Evolutionary conservation across 23 red algal genomes (phyloP), one percentile per base, ranked within the genome.

Genomic region (Gracilaria domingensis): DNA sequence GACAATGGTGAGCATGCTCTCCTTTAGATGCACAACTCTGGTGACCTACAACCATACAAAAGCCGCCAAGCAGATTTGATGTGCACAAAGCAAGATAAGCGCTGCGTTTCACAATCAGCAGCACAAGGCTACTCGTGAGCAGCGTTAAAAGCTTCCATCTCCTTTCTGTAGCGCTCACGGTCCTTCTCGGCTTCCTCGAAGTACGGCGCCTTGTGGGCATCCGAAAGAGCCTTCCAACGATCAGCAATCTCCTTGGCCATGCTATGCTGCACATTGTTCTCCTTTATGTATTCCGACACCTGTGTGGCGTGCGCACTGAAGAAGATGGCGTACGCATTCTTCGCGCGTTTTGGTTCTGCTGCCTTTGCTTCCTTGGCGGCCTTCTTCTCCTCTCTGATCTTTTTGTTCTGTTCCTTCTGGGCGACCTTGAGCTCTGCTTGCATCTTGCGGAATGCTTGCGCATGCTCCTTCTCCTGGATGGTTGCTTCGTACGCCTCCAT

Each of bases 241-340:
- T 34, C 59, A 42, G 72, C 87, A 45, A 78, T 51, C 57, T 70
- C 87, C 37, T 42, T 74, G 1, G 73, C 40, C 33, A 82, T 82
- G 29, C 45, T 11, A 40, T 64, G 79, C 24, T 82, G 4, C 20
- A 65, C 54, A 62, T 64, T 53, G 53, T 37, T 40, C n/a, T 79
- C 29, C 85, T 48, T 78, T 30, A 80, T 53, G 56, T 65, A 49
- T 36, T 50, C 30, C 0, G 87, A 54, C 24, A 75, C 84, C 26
- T 81, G 37, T 2, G 60, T 23, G 25, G 75, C 59, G 17, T 57
- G 11, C 32, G 44, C 33, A 34, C 75, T 70, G 57, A 80, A 91
- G 57, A 91, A 91, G 59, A 91, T 81, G 34, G 79, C 58, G 36
- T 91, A 91, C n/a, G 87, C 87, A 55, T 54, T 61, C 23, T 53